Evolutionary conservation across 2,329 filamentous ascomycete species (phyloP).

Genomic region (Monosporascus sp.): DNA sequence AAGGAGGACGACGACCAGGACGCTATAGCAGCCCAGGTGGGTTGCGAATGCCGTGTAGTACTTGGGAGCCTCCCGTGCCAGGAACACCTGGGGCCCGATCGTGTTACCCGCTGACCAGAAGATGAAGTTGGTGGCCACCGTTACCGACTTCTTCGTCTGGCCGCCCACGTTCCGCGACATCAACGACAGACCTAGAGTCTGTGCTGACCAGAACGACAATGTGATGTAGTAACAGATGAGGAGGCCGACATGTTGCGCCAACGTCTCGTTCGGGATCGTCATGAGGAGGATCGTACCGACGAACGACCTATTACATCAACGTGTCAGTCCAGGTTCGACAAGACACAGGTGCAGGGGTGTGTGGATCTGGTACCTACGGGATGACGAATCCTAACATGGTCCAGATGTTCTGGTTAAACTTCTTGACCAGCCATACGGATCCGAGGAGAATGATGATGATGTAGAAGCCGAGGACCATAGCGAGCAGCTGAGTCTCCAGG

Average conservation of each 20-base stretch:
- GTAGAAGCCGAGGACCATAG: conserved; percentile 70
- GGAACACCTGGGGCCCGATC: conserved; percentile 62
- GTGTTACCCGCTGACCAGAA: conserved; percentile 65
- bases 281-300: conserved; percentile 68
- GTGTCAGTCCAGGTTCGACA: background rate
- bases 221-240: conserved; percentile 72
- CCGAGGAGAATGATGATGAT: conserved; percentile 65
- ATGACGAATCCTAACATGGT: conserved; percentile 62
- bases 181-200: conserved; percentile 62
- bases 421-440: conserved; percentile 64
- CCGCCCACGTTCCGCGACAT: conserved; percentile 66
- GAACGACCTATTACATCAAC: conserved; percentile 48
- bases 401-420: conserved; percentile 61
- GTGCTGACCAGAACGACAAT: conserved; percentile 71
- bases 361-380: conserved; percentile 42
- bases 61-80: conserved; percentile 52
- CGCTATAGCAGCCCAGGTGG: conserved; percentile 63
- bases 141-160: conserved; percentile 67
- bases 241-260: conserved; percentile 58
- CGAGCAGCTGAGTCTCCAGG: conserved; percentile 65
- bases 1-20: conserved; percentile 53
- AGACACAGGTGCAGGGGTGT: background rate
- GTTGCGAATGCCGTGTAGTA: conserved; percentile 67
- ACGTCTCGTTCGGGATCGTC: conserved; percentile 55
- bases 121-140: conserved; percentile 65